A percentile compares a stretch with the other conserved stretches of the same genome.
Evolutionary conservation across 176 grass and related monocot genomes (phyloP).

Genomic region (Oryza rufipogon): DNA sequence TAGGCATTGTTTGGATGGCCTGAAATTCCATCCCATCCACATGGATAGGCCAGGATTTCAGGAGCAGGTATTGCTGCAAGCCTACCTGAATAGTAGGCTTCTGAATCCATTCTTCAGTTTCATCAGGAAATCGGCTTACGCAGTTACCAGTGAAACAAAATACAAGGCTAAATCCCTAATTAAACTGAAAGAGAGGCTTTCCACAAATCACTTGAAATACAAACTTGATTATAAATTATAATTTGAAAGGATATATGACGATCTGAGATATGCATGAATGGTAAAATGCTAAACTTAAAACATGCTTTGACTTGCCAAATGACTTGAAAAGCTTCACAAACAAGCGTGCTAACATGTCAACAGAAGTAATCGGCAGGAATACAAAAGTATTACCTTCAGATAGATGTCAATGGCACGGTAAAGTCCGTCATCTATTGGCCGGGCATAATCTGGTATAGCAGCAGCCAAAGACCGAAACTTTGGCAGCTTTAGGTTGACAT

Average conservation of each 20-base stretch:
- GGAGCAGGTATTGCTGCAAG: background rate
- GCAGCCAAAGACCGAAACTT: constrained; percentile 70
- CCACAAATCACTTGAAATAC: background rate
- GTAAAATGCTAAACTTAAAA: background rate
- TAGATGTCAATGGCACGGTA: constrained; percentile 93
- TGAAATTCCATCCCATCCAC: background rate
- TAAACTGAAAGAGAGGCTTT: background rate
- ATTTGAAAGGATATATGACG: constrained; percentile 1
- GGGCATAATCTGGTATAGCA: constrained; percentile 79
- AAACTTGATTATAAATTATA: background rate
- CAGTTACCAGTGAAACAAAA: background rate
- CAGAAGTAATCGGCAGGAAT: background rate
- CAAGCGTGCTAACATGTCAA: background rate
- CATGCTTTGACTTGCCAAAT: background rate
- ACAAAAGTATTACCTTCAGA: constrained; percentile 58
- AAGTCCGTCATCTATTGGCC: constrained; percentile 73
- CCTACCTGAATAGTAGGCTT: background rate
- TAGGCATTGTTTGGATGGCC: background rate
- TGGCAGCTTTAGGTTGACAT: constrained; percentile 64
- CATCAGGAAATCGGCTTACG: background rate
- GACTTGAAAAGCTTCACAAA: background rate
- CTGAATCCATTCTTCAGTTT: background rate
- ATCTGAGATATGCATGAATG: background rate
- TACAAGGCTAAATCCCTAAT: background rate
- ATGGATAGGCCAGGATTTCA: background rate